phyloP scores from a whole-genome alignment of 257 asterid genomes.

The Solanum pennellii region DNA sequence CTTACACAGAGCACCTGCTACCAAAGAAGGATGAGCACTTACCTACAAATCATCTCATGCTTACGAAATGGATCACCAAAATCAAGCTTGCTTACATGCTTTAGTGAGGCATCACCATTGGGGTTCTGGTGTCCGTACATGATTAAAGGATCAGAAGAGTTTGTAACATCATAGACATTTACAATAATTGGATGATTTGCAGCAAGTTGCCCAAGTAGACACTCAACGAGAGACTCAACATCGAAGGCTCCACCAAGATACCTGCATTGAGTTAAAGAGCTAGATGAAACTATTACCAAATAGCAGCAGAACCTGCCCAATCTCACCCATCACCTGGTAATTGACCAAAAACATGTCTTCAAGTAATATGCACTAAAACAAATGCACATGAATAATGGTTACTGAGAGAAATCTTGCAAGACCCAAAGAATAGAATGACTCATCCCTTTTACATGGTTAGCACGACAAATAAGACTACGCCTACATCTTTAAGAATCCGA shows the following conservation, averaged over 20 bases:
- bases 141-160: constrained; percentile 59
- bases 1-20: not conserved
- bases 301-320: not conserved
- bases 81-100: constrained; percentile 63
- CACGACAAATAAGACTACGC: not conserved
- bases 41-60: constrained; percentile 94
- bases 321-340: not conserved
- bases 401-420: not conserved
- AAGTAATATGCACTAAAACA: not conserved
- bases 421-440: not conserved
- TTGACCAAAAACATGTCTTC: not conserved
- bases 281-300: not conserved
- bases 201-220: constrained; percentile 85
- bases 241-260: constrained; percentile 95
- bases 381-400: not conserved
- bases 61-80: constrained; percentile 87
- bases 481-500: not conserved
- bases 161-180: constrained; percentile 71
- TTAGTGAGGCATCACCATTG: constrained; percentile 50
- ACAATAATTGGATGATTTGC: constrained; percentile 72
- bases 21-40: constrained; percentile 1
- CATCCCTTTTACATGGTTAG: not conserved
- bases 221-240: constrained; percentile 84
- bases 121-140: constrained; percentile 63
- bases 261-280: constrained; percentile 20